Conservation (phyloP, 2,329 filamentous ascomycete genomes). For the Talaromyces pinophilus region DNA sequence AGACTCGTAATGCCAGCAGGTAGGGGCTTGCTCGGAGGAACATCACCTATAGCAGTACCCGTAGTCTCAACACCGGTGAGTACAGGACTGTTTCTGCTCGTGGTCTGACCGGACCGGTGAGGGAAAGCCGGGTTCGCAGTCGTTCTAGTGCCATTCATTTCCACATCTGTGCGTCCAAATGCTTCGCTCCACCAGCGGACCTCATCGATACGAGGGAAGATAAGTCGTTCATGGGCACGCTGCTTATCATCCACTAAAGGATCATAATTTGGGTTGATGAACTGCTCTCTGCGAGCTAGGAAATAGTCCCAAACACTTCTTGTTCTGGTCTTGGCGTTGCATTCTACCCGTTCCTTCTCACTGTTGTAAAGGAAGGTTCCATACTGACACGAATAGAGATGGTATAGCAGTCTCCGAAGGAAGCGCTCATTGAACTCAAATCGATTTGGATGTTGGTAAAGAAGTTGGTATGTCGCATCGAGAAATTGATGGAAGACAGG, state of each 20-base stretch:
- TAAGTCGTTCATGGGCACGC: constrained; percentile 75
- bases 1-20: constrained; percentile 44
- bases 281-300: constrained; percentile 74
- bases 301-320: constrained; percentile 97
- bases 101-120: constrained; percentile 40
- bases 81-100: constrained; percentile 52
- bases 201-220: constrained; percentile 75
- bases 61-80: constrained; percentile 62
- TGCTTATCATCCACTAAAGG: constrained; percentile 72
- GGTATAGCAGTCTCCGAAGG: constrained; percentile 82
- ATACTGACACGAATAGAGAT: constrained; percentile 94
- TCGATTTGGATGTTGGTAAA: constrained; percentile 79
- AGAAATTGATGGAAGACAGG: constrained; percentile 98
- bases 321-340: constrained; percentile 68
- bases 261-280: constrained; percentile 79
- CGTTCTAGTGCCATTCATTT: constrained; percentile 78
- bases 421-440: constrained; percentile 98
- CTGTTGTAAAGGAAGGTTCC: constrained; percentile 96
- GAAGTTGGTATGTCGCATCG: constrained; percentile 86
- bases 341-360: constrained; percentile 80
- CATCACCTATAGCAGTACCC: constrained; percentile 34
- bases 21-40: constrained; percentile 34
- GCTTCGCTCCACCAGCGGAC: constrained; percentile 92
- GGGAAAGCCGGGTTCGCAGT: constrained; percentile 43
- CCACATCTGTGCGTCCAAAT: constrained; percentile 81